Percentiles rank a stretch among this genome's conserved stretches.
phyloP scores from a whole-genome alignment of 2,329 filamentous ascomycete genomes.

The Byssochlamys sp. region DNA sequence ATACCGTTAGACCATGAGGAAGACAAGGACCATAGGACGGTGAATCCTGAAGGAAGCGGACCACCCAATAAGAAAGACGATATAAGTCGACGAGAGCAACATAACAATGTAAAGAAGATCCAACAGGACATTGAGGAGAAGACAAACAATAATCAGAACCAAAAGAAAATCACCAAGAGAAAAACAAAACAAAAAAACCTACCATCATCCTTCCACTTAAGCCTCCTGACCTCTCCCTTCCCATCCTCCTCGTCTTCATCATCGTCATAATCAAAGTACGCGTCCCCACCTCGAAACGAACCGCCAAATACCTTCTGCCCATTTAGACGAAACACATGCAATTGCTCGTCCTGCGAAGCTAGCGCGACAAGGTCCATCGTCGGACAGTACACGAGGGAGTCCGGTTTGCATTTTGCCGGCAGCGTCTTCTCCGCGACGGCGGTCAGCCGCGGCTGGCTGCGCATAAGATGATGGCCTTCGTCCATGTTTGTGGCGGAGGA shows the following conservation, averaged over 20 bases:
- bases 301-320: conserved; percentile 58
- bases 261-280: conserved; percentile 34
- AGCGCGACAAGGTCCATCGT: conserved; percentile 73
- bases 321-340: conserved; percentile 69
- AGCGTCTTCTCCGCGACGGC: conserved; percentile 33
- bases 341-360: conserved; percentile 55
- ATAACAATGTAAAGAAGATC: not conserved
- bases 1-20: not conserved
- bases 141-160: not conserved
- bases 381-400: conserved; percentile 63
- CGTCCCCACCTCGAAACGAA: conserved; percentile 26
- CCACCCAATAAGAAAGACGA: not conserved
- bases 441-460: conserved; percentile 26
- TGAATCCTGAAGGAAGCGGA: not conserved
- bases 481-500: not conserved
- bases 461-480: not conserved
- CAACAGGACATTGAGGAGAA: not conserved
- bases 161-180: conserved; percentile 1
- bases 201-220: conserved; percentile 63
- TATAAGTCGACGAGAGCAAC: not conserved
- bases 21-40: not conserved
- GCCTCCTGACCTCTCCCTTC: conserved; percentile 28
- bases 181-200: conserved; percentile 19
- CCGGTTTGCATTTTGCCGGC: conserved; percentile 33
- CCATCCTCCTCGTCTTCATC: conserved; percentile 23